Percentiles rank a stretch among this genome's conserved stretches.
Evolutionary conservation across 805 yeast genomes (phyloP).

Genomic region (Torulaspora maleeae): DNA sequence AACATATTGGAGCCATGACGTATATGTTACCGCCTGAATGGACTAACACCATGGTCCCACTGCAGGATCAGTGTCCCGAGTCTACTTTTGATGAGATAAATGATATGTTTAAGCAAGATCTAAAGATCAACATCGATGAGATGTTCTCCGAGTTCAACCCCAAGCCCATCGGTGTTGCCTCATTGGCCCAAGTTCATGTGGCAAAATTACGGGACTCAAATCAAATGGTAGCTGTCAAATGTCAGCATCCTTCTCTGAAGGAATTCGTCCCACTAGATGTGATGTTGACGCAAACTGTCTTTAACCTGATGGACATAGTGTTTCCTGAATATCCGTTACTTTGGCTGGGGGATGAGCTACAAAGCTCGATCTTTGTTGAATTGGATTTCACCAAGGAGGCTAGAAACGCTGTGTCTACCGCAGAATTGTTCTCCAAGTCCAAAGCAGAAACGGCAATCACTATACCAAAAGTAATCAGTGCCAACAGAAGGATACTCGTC

Average conservation of each 20-base stretch:
- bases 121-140: conserved; percentile 56
- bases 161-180: conserved; percentile 88
- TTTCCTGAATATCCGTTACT: conserved; percentile 92
- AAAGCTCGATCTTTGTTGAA: conserved; percentile 82
- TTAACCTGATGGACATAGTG: conserved; percentile 62
- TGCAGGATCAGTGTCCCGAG: conserved; percentile 86
- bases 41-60: conserved; percentile 90
- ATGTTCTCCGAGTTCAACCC: conserved; percentile 62
- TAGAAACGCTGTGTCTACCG: conserved; percentile 66
- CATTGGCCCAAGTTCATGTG: conserved; percentile 90
- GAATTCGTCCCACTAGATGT: conserved; percentile 91
- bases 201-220: conserved; percentile 59
- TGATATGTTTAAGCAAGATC: conserved; percentile 61
- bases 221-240: conserved; percentile 82
- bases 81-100: conserved; percentile 67
- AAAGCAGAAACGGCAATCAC: conserved; percentile 65
- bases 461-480: conserved; percentile 66
- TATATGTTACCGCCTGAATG: conserved; percentile 88
- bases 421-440: conserved; percentile 54
- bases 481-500: conserved; percentile 66
- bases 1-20: conserved; percentile 88
- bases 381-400: conserved; percentile 87
- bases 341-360: conserved; percentile 95
- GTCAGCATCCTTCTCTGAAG: conserved; percentile 85
- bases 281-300: conserved; percentile 68